These are phyloP conservation scores for Draba incana DNA, from an alignment of 345 rosid genomes.

Conservation along the genomic window DNA sequence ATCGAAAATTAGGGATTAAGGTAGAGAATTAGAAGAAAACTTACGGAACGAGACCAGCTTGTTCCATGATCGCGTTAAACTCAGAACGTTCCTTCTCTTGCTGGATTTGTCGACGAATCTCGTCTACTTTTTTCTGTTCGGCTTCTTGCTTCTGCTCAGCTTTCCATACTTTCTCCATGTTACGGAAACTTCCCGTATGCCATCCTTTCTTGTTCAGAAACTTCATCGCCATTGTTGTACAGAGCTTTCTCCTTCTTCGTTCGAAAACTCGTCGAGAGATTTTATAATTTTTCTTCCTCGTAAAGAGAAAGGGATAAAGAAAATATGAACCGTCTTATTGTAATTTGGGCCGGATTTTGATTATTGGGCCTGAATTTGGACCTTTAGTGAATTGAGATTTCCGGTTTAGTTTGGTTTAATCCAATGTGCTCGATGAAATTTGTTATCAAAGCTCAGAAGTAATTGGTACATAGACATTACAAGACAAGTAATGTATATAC, in stretches of 20 bases:
- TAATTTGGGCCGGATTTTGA: too few species aligned
- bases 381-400: neutral
- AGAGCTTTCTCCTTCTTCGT: too few species aligned
- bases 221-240: too few species aligned
- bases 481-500: conserved; percentile 12
- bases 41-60: conserved; percentile 90
- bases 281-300: too few species aligned
- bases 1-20: too few species aligned
- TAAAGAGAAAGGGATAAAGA: too few species aligned
- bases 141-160: conserved; percentile 98
- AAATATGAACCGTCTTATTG: too few species aligned
- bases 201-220: conserved; percentile 94
- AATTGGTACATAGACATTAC: conserved; percentile 14
- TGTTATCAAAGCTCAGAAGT: too few species aligned
- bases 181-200: conserved; percentile 97
- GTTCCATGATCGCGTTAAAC: conserved; percentile 88
- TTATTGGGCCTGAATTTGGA: neutral
- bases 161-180: conserved; percentile 97
- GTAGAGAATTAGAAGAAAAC: conserved; percentile 26
- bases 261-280: too few species aligned
- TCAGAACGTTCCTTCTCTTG: conserved; percentile 91
- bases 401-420: conserved; percentile 20
- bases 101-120: conserved; percentile 87
- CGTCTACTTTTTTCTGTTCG: conserved; percentile 93
- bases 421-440: neutral